These are phyloP conservation scores for Dillenia suffruticosa DNA, from an alignment of 164 flowering plant species.

Conservation along the genomic window DNA sequence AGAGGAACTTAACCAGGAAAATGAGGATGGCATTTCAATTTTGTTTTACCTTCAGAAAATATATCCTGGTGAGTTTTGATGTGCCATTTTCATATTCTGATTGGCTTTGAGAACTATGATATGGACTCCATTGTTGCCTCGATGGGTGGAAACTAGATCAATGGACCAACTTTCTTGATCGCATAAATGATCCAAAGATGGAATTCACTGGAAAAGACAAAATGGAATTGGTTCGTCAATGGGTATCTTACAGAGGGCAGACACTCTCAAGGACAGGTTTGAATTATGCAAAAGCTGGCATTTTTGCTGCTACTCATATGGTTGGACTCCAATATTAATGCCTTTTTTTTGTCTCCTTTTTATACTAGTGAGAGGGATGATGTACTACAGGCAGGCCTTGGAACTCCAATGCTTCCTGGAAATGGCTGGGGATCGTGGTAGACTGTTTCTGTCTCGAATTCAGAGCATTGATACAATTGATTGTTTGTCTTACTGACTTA, in stretches of 20 bases:
- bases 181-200: constrained; percentile 30
- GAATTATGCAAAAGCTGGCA: background rate
- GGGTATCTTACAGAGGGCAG: constrained; percentile 98
- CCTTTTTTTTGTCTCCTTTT: constrained; percentile 5
- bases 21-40: constrained; percentile 93
- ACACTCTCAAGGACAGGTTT: constrained; percentile 93
- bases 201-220: constrained; percentile 26
- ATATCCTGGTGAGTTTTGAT: constrained; percentile 70
- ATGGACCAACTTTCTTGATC: constrained; percentile 71
- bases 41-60: constrained; percentile 86
- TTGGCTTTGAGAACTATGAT: background rate
- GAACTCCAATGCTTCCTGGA: constrained; percentile 88
- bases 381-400: constrained; percentile 87
- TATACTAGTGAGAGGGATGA: constrained; percentile 93
- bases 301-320: background rate
- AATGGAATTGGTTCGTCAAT: constrained; percentile 42
- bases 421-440: constrained; percentile 64
- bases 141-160: constrained; percentile 49
- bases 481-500: background rate
- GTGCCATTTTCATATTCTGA: constrained; percentile 1
- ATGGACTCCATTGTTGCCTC: constrained; percentile 3
- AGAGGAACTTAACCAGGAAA: constrained; percentile 78
- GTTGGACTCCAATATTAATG: constrained; percentile 3
- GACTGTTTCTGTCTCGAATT: constrained; percentile 7
- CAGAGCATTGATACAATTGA: constrained; percentile 1